Percentiles rank a stretch among this genome's conserved stretches.
These are phyloP conservation scores for Monosporascus sp. DNA, from an alignment of 2,329 filamentous ascomycete species.

Conservation along the genomic window DNA sequence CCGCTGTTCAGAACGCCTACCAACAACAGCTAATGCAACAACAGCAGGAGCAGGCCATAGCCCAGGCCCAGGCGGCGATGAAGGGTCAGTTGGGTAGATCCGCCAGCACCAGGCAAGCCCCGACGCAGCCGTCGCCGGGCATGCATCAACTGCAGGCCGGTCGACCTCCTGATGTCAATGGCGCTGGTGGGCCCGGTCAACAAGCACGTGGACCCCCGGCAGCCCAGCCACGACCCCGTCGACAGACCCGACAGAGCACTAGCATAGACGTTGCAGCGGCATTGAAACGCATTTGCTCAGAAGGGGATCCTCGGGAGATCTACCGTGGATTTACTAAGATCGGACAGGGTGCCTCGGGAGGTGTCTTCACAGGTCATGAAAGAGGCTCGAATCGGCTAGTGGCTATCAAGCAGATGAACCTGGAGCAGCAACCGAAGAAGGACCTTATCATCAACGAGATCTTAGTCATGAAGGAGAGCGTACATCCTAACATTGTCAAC, in stretches of 20 bases:
- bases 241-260: slow-evolving; percentile 72
- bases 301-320: slow-evolving; percentile 81
- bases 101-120: slow-evolving; percentile 64
- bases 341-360: slow-evolving; percentile 92
- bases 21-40: slow-evolving; percentile 66
- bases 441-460: slow-evolving; percentile 99
- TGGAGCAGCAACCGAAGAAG: slow-evolving; percentile 98
- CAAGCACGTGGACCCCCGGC: slow-evolving; percentile 32
- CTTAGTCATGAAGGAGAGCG: slow-evolving; percentile 97
- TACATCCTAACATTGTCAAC: slow-evolving; percentile 97
- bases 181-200: slow-evolving; percentile 18
- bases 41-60: slow-evolving; percentile 81
- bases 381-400: slow-evolving; percentile 79
- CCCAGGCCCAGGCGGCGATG: slow-evolving; percentile 72
- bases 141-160: slow-evolving; percentile 43
- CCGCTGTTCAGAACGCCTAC: slow-evolving; percentile 42
- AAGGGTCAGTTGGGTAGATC: slow-evolving; percentile 64
- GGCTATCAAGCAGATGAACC: slow-evolving; percentile 99
- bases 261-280: slow-evolving; percentile 76
- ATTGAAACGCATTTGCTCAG: slow-evolving; percentile 83
- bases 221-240: slow-evolving; percentile 61
- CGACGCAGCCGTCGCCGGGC: slow-evolving; percentile 43
- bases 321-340: slow-evolving; percentile 91
- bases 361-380: slow-evolving; percentile 89
- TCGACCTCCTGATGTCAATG: slow-evolving; percentile 24